These are phyloP conservation scores for Pluteus cervinus DNA, from an alignment of 768 basidiomycete species.

Conservation along the genomic window DNA sequence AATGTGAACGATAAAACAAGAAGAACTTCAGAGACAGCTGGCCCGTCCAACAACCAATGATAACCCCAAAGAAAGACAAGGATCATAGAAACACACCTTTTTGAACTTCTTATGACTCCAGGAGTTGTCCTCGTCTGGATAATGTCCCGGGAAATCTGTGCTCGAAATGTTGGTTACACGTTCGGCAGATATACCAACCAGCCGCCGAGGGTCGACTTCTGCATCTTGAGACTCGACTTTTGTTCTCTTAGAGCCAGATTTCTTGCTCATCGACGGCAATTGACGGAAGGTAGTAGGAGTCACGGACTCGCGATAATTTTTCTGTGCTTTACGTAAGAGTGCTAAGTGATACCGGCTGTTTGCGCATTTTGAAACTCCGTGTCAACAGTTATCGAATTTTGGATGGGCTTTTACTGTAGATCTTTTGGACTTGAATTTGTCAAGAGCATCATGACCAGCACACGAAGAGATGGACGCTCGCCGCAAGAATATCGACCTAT, in stretches of 20 bases:
- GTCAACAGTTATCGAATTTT: too few relatives aligned
- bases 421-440: too few relatives aligned
- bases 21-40: slow-evolving; percentile 14
- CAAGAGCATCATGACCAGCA: too few relatives aligned
- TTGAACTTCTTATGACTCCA: slow-evolving; percentile 78
- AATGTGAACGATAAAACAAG: too few relatives aligned
- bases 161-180: slow-evolving; percentile 76
- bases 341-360: too few relatives aligned
- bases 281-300: too few relatives aligned
- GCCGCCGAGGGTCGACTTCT: slow-evolving; percentile 31
- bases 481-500: slow-evolving; percentile 13
- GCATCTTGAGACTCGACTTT: not conserved
- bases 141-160: slow-evolving; percentile 88
- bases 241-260: too few relatives aligned
- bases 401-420: too few relatives aligned
- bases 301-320: too few relatives aligned
- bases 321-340: too few relatives aligned
- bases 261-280: too few relatives aligned
- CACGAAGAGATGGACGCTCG: not conserved
- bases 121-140: slow-evolving; percentile 76
- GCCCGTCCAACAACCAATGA: slow-evolving; percentile 6
- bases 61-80: not conserved
- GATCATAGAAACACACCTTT: slow-evolving; percentile 51
- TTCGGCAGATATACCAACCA: slow-evolving; percentile 68
- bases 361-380: too few relatives aligned